A percentile compares a stretch with the other conserved stretches of the same genome.
Evolutionary conservation across 129 eudicot species (phyloP).

Genomic region (Erigeron canadensis): DNA sequence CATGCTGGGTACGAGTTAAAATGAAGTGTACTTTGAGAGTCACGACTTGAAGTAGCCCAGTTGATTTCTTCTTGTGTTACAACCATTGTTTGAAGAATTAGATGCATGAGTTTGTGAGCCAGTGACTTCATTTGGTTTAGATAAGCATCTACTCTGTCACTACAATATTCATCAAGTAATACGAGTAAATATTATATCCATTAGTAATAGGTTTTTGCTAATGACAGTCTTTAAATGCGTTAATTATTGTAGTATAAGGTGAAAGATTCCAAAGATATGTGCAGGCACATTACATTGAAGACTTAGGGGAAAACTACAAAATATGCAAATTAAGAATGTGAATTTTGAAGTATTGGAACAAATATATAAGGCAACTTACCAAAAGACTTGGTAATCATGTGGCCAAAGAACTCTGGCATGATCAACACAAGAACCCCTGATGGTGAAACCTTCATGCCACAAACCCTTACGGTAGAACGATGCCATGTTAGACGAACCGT

Average conservation of each 20-base stretch:
- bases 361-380: slow-evolving; percentile 36
- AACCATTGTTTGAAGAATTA: slow-evolving; percentile 42
- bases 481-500: slow-evolving; percentile 55
- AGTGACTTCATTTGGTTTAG: slow-evolving; percentile 46
- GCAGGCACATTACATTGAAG: slow-evolving; percentile 30
- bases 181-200: too few species aligned
- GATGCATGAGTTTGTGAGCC: slow-evolving; percentile 39
- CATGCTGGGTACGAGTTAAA: slow-evolving; percentile 78
- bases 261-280: not conserved
- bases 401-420: slow-evolving; percentile 75
- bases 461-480: slow-evolving; percentile 49
- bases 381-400: slow-evolving; percentile 46
- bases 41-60: slow-evolving; percentile 28
- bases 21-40: slow-evolving; percentile 51
- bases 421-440: slow-evolving; percentile 51
- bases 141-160: slow-evolving; percentile 58
- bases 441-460: slow-evolving; percentile 84
- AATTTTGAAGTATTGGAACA: not conserved
- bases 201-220: not conserved
- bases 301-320: not conserved
- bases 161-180: slow-evolving; percentile 22
- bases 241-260: too few species aligned
- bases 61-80: slow-evolving; percentile 31
- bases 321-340: not conserved
- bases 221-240: not conserved